These are phyloP conservation scores for Pichia exigua DNA, from an alignment of 805 yeast species.

Conservation along the genomic window DNA sequence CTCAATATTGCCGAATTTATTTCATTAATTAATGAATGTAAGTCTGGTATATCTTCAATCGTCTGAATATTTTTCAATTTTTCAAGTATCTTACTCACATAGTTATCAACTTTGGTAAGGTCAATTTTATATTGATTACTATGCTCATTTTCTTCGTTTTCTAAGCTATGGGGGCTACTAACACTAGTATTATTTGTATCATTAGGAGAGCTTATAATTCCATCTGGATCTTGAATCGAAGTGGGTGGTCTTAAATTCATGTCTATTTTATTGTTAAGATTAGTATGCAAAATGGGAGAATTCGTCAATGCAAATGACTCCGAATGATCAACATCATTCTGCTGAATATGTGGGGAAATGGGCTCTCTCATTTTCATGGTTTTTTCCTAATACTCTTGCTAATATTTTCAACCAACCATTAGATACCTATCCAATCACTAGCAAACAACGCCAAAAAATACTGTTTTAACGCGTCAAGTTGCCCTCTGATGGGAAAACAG, in stretches of 20 bases:
- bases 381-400: background rate
- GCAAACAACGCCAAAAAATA: background rate
- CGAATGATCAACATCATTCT: background rate
- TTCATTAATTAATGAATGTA: background rate
- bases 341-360: background rate
- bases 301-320: background rate
- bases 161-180: background rate
- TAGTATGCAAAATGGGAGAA: background rate
- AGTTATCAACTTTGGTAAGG: background rate
- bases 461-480: background rate
- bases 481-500: background rate
- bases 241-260: background rate
- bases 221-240: background rate
- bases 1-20: conserved; percentile 21
- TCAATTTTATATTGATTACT: background rate
- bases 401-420: too few species aligned
- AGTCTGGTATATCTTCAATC: background rate
- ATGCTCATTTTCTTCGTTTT: background rate
- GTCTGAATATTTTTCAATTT: background rate
- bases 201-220: background rate
- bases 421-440: too few species aligned
- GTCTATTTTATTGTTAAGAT: background rate
- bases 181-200: background rate
- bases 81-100: background rate
- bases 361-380: background rate